Conservation (phyloP, 768 basidiomycete species). For the Asterophora parasitica region DNA sequence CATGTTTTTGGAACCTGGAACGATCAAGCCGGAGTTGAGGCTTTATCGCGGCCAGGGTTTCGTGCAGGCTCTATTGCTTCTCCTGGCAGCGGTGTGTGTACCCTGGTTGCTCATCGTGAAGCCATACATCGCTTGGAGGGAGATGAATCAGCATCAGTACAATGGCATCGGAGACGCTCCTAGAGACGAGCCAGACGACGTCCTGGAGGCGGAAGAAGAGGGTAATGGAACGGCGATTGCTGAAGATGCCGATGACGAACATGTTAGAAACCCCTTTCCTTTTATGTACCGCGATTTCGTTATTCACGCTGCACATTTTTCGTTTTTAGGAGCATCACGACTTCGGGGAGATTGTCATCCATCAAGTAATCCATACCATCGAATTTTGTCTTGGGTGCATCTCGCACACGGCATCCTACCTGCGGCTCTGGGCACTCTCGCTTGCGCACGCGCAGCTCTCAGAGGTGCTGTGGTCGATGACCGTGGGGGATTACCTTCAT, state of each 20-base stretch:
- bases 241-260: conserved; percentile 70
- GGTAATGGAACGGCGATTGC: conserved; percentile 69
- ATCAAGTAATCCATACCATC: conserved; percentile 98
- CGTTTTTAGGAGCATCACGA: conserved; percentile 71
- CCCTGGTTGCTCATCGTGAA: conserved; percentile 93
- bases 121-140: conserved; percentile 88
- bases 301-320: conserved; percentile 13
- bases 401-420: conserved; percentile 92
- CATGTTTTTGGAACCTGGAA: conserved; percentile 93
- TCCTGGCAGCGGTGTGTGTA: conserved; percentile 81
- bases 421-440: conserved; percentile 96
- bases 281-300: neutral
- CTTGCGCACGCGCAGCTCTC: conserved; percentile 97
- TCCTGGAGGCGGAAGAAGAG: conserved; percentile 75
- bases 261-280: conserved; percentile 45
- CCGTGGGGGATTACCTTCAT: conserved; percentile 57
- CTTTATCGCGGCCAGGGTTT: conserved; percentile 86
- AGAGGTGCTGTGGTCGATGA: conserved; percentile 91
- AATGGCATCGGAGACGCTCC: conserved; percentile 57
- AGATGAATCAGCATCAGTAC: conserved; percentile 83
- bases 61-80: conserved; percentile 74
- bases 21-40: conserved; percentile 58
- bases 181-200: conserved; percentile 54
- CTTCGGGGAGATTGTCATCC: conserved; percentile 91
- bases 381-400: conserved; percentile 99